Conservation (phyloP, 345 rosid genomes). For the Streptanthus diversifolius region DNA sequence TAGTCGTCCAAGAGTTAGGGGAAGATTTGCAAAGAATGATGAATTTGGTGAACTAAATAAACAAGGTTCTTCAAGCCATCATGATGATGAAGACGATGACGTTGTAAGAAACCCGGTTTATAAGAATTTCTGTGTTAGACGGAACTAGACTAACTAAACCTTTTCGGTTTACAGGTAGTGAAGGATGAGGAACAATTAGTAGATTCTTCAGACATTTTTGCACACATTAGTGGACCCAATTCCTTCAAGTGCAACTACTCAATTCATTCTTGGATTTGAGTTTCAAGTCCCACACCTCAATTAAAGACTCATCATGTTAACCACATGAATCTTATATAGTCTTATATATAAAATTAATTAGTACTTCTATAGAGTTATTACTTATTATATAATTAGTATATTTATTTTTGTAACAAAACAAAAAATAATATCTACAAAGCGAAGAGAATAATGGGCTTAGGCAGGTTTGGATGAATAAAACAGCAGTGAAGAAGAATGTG, state of each 20-base stretch:
- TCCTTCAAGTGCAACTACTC: slow-evolving; percentile 87
- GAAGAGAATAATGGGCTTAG: slow-evolving; percentile 11
- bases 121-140: not conserved
- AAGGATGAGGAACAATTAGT: slow-evolving; percentile 70
- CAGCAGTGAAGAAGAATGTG: not conserved
- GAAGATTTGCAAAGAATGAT: slow-evolving; percentile 92
- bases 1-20: slow-evolving; percentile 87
- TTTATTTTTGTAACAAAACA: not conserved
- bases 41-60: slow-evolving; percentile 58
- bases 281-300: not conserved
- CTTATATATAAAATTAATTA: not conserved
- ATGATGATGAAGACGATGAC: slow-evolving; percentile 72
- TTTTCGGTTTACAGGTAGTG: slow-evolving; percentile 48
- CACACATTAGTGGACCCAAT: slow-evolving; percentile 77
- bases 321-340: slow-evolving; percentile 14
- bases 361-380: slow-evolving; percentile 24
- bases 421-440: not conserved
- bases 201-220: slow-evolving; percentile 76
- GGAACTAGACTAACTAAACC: not conserved
- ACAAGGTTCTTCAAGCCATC: slow-evolving; percentile 51
- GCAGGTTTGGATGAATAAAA: slow-evolving; percentile 21
- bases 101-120: slow-evolving; percentile 42
- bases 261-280: slow-evolving; percentile 80
- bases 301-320: slow-evolving; percentile 13
- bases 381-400: not conserved